Evolutionary conservation across 371 early-diverging fungal genomes (phyloP).

Genomic region (Zancudomyces culisetae): DNA sequence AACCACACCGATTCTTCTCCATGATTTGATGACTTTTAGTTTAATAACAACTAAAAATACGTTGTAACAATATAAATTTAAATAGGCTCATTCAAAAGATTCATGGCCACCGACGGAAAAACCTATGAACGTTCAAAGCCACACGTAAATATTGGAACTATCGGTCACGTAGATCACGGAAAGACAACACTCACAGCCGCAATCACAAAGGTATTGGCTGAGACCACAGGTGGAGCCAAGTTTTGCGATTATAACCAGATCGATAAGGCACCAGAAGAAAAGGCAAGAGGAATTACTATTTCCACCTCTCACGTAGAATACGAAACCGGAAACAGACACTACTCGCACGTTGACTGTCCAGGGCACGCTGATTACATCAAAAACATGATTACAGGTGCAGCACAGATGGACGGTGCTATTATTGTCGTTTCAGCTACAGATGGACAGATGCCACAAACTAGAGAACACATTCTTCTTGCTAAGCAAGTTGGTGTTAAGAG

Average conservation of each 20-base stretch:
- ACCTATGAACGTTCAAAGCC: too few relatives aligned
- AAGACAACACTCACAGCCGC: slow-evolving; percentile 98
- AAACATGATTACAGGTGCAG: slow-evolving; percentile 83
- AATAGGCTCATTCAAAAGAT: too few relatives aligned
- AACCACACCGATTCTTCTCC: too few relatives aligned
- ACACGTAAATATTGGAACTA: slow-evolving; percentile 88
- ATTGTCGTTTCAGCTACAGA: slow-evolving; percentile 93
- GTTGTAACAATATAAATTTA: too few relatives aligned
- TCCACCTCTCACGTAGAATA: slow-evolving; percentile 90
- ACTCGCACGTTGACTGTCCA: slow-evolving; percentile 92
- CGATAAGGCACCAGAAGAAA: slow-evolving; percentile 80
- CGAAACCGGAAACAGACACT: slow-evolving; percentile 9
- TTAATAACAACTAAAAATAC: too few relatives aligned
- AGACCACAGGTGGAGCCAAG: slow-evolving; percentile 38
- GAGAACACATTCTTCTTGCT: slow-evolving; percentile 89
- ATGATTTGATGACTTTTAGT: too few relatives aligned
- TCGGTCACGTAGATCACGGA: slow-evolving; percentile 97
- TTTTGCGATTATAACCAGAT: slow-evolving; percentile 83
- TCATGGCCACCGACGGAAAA: too few relatives aligned
- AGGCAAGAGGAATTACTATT: slow-evolving; percentile 92
- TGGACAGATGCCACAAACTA: slow-evolving; percentile 93
- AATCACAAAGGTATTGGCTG: slow-evolving; percentile 87
- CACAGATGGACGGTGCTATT: slow-evolving; percentile 83
- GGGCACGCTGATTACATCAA: slow-evolving; percentile 92
- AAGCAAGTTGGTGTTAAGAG: slow-evolving; percentile 91